Conservation (phyloP, 1,284 basidiomycete genomes). For the Meira nashicola region DNA sequence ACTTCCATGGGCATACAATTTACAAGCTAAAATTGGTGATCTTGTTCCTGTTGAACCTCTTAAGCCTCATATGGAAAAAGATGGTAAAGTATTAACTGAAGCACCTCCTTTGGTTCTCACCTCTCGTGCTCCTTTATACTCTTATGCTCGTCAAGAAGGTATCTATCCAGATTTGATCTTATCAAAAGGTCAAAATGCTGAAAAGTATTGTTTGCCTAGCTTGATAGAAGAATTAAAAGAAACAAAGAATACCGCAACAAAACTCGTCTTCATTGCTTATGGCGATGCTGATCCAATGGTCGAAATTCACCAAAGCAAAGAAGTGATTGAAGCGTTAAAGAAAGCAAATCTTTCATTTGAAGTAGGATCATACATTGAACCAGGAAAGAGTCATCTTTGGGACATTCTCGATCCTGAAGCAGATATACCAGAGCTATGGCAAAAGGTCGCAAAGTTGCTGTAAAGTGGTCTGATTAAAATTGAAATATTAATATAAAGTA, state of each 20-base stretch:
- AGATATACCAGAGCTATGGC: conserved; percentile 10
- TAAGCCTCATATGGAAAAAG: conserved; percentile 14
- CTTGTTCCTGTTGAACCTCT: not conserved
- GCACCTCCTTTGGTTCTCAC: conserved; percentile 25
- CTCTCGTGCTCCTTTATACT: conserved; percentile 28
- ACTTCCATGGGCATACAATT: conserved; percentile 26
- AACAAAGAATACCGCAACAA: conserved; percentile 6
- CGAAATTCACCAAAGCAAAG: conserved; percentile 26
- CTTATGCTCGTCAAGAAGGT: conserved; percentile 33
- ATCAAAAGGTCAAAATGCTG: conserved; percentile 11
- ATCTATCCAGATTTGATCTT: conserved; percentile 27
- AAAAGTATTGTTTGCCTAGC: conserved; percentile 20
- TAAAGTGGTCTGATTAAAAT: too few relatives aligned
- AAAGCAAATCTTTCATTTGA: not conserved
- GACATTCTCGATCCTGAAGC: conserved; percentile 9
- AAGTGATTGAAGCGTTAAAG: conserved; percentile 26
- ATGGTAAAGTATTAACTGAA: conserved; percentile 20
- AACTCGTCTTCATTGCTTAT: conserved; percentile 24
- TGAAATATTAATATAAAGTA: too few relatives aligned
- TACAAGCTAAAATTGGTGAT: conserved; percentile 6
- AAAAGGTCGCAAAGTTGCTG: not conserved
- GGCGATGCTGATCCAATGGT: conserved; percentile 31
- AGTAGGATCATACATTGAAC: not conserved
- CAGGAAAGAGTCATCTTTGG: conserved; percentile 11
- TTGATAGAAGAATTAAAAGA: conserved; percentile 10